These are phyloP conservation scores for Chaetomiaceae sp. DNA, from an alignment of 2,329 filamentous ascomycete genomes.

Conservation along the genomic window DNA sequence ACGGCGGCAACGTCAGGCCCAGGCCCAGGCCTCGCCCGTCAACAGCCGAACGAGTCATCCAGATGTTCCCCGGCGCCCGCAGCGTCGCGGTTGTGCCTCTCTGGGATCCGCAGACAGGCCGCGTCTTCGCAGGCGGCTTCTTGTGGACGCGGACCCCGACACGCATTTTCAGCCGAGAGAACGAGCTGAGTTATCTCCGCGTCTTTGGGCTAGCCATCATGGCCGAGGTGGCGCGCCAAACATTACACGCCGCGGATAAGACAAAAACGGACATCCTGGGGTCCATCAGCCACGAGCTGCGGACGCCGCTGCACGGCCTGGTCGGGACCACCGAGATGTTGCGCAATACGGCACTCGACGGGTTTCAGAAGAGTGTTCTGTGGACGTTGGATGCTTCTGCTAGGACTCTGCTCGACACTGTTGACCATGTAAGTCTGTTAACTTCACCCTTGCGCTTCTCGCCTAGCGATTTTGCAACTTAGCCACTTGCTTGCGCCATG, in stretches of 20 bases:
- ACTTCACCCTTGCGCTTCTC: no score
- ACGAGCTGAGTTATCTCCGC: conserved; percentile 47
- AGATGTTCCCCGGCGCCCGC: conserved; percentile 38
- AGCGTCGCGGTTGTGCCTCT: conserved; percentile 45
- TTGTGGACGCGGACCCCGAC: conserved; percentile 42
- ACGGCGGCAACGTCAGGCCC: neutral
- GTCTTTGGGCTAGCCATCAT: conserved; percentile 52
- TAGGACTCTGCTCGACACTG: conserved; percentile 48
- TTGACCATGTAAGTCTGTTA: conserved; percentile 47
- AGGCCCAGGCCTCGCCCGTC: neutral
- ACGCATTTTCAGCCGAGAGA: conserved; percentile 40
- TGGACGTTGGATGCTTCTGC: conserved; percentile 48
- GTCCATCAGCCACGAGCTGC: conserved; percentile 57
- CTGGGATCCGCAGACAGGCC: conserved; percentile 37
- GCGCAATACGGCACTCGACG: conserved; percentile 44
- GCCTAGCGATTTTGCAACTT: no score
- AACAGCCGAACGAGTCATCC: neutral
- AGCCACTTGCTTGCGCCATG: conserved; percentile 15
- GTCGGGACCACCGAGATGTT: conserved; percentile 50
- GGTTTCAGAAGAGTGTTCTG: conserved; percentile 42
- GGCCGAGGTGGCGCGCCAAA: conserved; percentile 48
- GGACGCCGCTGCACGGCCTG: conserved; percentile 57
- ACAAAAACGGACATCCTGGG: conserved; percentile 56
- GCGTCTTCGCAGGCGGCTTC: conserved; percentile 47
- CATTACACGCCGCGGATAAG: conserved; percentile 35